Conservation (phyloP, 208 protist species). For the Perkinsela sp. region DNA sequence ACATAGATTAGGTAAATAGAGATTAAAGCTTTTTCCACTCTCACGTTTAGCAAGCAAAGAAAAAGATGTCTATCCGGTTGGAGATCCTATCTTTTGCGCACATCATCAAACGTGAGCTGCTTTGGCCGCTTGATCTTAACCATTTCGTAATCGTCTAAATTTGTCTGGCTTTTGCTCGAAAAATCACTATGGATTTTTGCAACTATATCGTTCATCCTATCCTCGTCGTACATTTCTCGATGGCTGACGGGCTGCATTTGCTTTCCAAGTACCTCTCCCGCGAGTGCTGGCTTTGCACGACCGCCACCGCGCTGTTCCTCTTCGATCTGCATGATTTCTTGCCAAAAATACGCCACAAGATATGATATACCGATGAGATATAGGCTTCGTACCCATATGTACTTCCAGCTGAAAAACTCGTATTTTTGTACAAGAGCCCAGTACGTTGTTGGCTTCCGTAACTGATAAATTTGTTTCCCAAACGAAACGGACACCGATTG, state of each 20-base stretch:
- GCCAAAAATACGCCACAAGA: neutral
- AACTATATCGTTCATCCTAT: neutral
- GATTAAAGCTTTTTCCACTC: no score
- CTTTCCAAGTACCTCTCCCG: neutral
- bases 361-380: slow-evolving; percentile 1
- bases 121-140: neutral
- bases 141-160: neutral
- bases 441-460: neutral
- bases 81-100: neutral
- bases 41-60: no score
- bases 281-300: neutral
- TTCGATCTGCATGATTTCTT: neutral
- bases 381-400: neutral
- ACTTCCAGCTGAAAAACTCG: slow-evolving; percentile 1
- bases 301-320: neutral
- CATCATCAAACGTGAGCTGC: neutral
- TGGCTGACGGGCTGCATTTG: neutral
- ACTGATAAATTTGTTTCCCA: neutral
- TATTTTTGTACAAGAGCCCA: neutral
- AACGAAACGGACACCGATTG: neutral
- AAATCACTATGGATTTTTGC: neutral
- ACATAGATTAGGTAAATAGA: no score
- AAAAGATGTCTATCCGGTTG: no score
- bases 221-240: neutral
- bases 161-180: neutral